These are phyloP conservation scores for Ceratobasidium theobromae DNA, from an alignment of 1,284 basidiomycete species.

Conservation along the genomic window DNA sequence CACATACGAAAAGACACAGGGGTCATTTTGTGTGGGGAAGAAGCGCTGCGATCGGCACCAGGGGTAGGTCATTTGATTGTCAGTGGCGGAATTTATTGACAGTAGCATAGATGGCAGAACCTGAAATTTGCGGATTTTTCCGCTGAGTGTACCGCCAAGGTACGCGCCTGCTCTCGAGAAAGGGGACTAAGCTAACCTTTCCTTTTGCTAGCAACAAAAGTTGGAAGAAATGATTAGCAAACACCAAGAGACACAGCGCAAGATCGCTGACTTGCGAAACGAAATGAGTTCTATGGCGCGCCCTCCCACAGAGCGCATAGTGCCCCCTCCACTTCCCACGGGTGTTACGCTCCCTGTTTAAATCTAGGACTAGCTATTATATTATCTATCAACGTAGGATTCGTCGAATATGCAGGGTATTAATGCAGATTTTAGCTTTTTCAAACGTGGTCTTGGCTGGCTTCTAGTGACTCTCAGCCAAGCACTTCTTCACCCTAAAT, in stretches of 20 bases:
- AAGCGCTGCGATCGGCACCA: constrained; percentile 74
- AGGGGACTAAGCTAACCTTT: not conserved
- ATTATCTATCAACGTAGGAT: no score
- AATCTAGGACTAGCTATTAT: not conserved
- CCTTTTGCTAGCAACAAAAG: not conserved
- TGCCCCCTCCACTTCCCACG: not conserved
- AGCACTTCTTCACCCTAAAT: no score
- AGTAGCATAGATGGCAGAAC: constrained; percentile 60
- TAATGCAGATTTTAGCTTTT: no score
- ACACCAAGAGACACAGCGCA: constrained; percentile 8
- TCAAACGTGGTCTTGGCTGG: no score
- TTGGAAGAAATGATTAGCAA: constrained; percentile 12
- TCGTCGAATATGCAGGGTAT: no score
- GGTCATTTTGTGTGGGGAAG: constrained; percentile 74
- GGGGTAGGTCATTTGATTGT: constrained; percentile 53
- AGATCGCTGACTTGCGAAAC: constrained; percentile 10
- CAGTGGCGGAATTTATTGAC: not conserved
- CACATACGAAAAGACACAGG: constrained; percentile 48
- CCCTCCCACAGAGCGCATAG: constrained; percentile 3
- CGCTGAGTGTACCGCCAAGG: constrained; percentile 68
- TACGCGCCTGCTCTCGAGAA: not conserved
- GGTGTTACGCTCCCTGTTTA: not conserved
- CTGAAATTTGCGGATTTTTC: constrained; percentile 68
- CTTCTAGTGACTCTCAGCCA: no score
- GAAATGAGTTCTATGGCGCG: constrained; percentile 12